Conservation (phyloP, 164 flowering plant genomes). For the Vitis vinifera region DNA sequence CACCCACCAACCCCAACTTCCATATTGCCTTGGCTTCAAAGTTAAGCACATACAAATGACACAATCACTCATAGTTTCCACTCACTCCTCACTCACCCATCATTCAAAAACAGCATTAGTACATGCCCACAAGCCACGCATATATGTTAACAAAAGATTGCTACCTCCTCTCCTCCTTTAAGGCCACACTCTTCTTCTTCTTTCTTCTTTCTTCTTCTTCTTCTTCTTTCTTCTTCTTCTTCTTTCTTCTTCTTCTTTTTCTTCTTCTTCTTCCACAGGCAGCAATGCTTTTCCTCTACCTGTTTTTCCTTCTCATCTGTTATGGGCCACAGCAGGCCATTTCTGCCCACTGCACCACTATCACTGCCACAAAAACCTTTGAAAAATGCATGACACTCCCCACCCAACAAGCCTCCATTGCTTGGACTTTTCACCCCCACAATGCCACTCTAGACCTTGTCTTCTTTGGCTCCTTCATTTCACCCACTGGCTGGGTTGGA, state of each 20-base stretch:
- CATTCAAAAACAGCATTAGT: background rate
- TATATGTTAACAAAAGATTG: conserved; percentile 4
- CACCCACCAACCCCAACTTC: conserved; percentile 14
- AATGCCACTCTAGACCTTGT: conserved; percentile 76
- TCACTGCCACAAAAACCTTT: conserved; percentile 45
- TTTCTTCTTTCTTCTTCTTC: background rate
- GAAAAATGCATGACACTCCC: conserved; percentile 77
- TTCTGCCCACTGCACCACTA: conserved; percentile 62
- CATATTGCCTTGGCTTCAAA: conserved; percentile 48
- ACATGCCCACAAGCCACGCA: conserved; percentile 1
- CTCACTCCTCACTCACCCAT: background rate
- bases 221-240: conserved; percentile 17
- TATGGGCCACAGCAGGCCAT: conserved; percentile 3
- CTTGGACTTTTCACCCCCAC: conserved; percentile 78
- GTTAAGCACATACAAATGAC: conserved; percentile 29
- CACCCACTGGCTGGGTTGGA: conserved; percentile 97
- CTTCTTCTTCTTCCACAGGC: background rate
- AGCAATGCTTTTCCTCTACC: background rate
- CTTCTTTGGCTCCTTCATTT: conserved; percentile 83
- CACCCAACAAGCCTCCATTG: conserved; percentile 82
- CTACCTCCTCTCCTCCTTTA: background rate
- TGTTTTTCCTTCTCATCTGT: conserved; percentile 11
- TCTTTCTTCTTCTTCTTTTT: conserved; percentile 23
- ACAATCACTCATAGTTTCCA: background rate
- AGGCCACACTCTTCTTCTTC: background rate